These are phyloP conservation scores for Tolypocladium ovalisporum DNA, from an alignment of 2,329 filamentous ascomycete species.

Conservation along the genomic window DNA sequence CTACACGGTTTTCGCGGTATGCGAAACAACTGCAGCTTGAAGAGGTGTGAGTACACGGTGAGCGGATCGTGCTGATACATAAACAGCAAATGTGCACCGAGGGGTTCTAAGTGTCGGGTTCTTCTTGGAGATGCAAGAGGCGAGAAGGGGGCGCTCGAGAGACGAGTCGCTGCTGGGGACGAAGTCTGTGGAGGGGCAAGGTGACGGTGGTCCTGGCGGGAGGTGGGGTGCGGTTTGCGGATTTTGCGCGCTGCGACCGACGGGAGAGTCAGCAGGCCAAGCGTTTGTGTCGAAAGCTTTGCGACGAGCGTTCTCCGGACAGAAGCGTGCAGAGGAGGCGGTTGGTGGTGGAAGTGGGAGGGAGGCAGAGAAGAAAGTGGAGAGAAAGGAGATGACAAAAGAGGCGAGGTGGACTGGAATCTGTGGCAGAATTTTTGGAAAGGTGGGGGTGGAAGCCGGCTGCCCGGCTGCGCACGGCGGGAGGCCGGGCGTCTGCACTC, in stretches of 20 bases:
- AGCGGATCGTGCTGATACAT: constrained; percentile 95
- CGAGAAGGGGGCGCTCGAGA: neutral
- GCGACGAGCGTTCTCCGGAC: neutral
- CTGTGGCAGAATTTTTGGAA: constrained; percentile 7
- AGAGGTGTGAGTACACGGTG: constrained; percentile 90
- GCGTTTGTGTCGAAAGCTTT: neutral
- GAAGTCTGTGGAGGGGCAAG: neutral
- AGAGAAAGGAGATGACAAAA: constrained; percentile 2
- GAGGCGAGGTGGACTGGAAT: constrained; percentile 6
- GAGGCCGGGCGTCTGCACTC: too few species aligned
- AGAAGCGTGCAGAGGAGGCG: constrained; percentile 6
- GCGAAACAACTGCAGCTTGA: constrained; percentile 96
- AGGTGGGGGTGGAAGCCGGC: neutral
- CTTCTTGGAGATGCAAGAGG: neutral
- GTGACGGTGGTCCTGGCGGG: neutral
- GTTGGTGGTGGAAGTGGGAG: constrained; percentile 5
- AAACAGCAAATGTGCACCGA: constrained; percentile 50
- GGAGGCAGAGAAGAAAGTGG: constrained; percentile 9
- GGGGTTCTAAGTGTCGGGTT: constrained; percentile 18
- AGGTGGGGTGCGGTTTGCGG: neutral
- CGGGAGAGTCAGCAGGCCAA: constrained; percentile 5
- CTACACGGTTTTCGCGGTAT: constrained; percentile 91
- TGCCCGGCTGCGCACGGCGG: too few species aligned
- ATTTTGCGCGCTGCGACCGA: constrained; percentile 9
- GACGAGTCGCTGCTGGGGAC: neutral